Percentiles rank a stretch among this genome's conserved stretches.
Evolutionary conservation across 2,329 filamentous ascomycete species (phyloP).

Genomic region (Claviceps sp.): DNA sequence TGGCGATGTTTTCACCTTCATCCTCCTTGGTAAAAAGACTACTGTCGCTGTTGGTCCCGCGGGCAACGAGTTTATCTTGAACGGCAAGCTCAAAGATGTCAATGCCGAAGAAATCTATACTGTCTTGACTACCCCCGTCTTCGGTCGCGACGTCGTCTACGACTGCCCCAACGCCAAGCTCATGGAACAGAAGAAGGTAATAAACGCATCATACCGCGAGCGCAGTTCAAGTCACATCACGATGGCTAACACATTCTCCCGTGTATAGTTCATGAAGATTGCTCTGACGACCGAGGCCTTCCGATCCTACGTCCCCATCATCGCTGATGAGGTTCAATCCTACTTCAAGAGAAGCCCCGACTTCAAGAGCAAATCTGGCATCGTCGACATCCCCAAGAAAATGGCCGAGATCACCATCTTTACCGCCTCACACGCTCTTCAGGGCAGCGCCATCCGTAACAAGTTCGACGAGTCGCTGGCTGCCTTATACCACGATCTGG

Average conservation of each 20-base stretch:
- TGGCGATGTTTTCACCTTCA: slow-evolving; percentile 80
- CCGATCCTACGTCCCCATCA: slow-evolving; percentile 63
- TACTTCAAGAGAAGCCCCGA: slow-evolving; percentile 55
- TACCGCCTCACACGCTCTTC: slow-evolving; percentile 72
- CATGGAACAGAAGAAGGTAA: slow-evolving; percentile 91
- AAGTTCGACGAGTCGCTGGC: slow-evolving; percentile 72
- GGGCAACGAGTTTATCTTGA: slow-evolving; percentile 84
- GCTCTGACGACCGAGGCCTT: slow-evolving; percentile 65
- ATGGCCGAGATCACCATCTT: slow-evolving; percentile 85
- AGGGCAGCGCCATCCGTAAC: slow-evolving; percentile 70
- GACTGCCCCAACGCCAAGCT: slow-evolving; percentile 84
- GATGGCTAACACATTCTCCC: neutral
- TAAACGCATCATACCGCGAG: no score
- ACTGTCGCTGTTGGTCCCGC: slow-evolving; percentile 71
- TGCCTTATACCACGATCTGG: slow-evolving; percentile 73
- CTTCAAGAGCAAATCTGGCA: slow-evolving; percentile 56
- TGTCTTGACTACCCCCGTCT: slow-evolving; percentile 57
- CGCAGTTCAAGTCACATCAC: neutral
- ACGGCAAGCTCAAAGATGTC: slow-evolving; percentile 80
- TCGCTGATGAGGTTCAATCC: slow-evolving; percentile 57
- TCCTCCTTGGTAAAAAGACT: slow-evolving; percentile 78
- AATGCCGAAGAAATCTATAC: slow-evolving; percentile 85
- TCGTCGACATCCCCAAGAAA: slow-evolving; percentile 56
- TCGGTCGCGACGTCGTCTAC: slow-evolving; percentile 78
- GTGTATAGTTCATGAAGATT: slow-evolving; percentile 61